These are phyloP conservation scores for Dryas octopetala DNA, from an alignment of 306 rosid species.

Conservation along the genomic window DNA sequence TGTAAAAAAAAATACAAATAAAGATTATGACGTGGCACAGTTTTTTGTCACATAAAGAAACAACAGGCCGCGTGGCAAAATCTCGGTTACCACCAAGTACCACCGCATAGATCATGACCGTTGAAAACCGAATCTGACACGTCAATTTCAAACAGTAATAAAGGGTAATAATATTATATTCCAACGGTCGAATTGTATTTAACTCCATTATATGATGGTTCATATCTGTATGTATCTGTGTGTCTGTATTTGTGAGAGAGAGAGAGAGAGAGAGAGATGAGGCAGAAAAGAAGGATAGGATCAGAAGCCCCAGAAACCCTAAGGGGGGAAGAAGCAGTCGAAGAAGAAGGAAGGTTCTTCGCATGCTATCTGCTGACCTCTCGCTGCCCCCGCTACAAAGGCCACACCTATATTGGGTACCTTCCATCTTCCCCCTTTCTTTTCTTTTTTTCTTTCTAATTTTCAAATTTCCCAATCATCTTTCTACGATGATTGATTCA, in stretches of 20 bases:
- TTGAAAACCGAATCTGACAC: neutral
- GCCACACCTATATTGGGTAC: conserved; percentile 91
- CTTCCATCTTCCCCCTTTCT: neutral
- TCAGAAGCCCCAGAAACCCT: conserved; percentile 39
- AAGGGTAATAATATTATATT: neutral
- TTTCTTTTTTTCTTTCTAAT: neutral
- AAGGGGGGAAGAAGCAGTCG: conserved; percentile 17
- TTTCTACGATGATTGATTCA: neutral
- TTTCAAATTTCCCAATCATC: neutral
- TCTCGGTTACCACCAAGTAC: neutral
- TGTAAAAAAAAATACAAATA: neutral
- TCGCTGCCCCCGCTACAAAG: conserved; percentile 80
- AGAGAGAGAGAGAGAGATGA: conserved; percentile 36
- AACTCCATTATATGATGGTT: neutral
- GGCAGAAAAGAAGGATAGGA: conserved; percentile 46
- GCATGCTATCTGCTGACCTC: conserved; percentile 83
- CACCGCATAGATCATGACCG: neutral
- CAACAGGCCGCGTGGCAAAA: neutral
- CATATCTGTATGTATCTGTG: neutral
- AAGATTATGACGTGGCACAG: neutral
- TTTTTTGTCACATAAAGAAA: neutral
- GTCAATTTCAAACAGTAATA: neutral
- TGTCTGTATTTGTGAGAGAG: neutral
- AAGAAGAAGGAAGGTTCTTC: conserved; percentile 53
- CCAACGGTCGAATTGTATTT: conserved; percentile 73